Base-by-base conservation (phyloP, 495 filamentous ascomycete species). In the Penicillium bialowiezense region DNA sequence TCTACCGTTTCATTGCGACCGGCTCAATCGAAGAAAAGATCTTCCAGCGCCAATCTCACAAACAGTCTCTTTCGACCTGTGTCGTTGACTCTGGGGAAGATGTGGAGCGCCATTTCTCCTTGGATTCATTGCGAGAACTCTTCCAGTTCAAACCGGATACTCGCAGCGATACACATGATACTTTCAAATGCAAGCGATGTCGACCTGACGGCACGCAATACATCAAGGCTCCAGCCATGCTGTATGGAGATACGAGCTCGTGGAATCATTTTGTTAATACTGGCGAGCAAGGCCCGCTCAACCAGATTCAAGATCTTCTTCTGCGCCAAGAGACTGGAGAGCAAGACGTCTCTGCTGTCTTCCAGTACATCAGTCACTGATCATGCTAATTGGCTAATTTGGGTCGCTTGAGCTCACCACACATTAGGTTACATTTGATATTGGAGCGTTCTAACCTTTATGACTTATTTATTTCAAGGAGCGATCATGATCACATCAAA, bases 1-100 rank as follows among this genome's bases (percentile, higher is more conserved):
- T 99, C 19, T 99, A 99, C 72, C 89, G 95, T 24, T 97, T 99
- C 73, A 97, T 99, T 55, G 87, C 91, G 1, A 97, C 95, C 0
- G 93, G 95, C 1, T 95, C 93, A 0, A 99, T 99, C 61, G 93
- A 99, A 62, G 93, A 99, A 69, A 99, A 99, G 74, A 97, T 99
- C 62, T 99, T 99, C 77, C 95, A 97, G 69, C 83, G 93, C 6
- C 93, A 99, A 63, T 93, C 88, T 3, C 93, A 99, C 76, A 99
- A 99, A 68, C 95, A 97, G 67, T 92, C 89, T 0, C 78, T 99
- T 5, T 96, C 90, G 0, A 93, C 90, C 0, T 97, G 93, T 63
- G 95, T 99, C n/a, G 93, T 99, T 7, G 93, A 99, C 66, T 88
- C 86, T 5, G 93, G 89, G 7, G 91, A 97, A 65, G 93, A 99